Evolutionary conservation across 2,329 filamentous ascomycete species (phyloP).

Genomic region (Fusarium torulosum): DNA sequence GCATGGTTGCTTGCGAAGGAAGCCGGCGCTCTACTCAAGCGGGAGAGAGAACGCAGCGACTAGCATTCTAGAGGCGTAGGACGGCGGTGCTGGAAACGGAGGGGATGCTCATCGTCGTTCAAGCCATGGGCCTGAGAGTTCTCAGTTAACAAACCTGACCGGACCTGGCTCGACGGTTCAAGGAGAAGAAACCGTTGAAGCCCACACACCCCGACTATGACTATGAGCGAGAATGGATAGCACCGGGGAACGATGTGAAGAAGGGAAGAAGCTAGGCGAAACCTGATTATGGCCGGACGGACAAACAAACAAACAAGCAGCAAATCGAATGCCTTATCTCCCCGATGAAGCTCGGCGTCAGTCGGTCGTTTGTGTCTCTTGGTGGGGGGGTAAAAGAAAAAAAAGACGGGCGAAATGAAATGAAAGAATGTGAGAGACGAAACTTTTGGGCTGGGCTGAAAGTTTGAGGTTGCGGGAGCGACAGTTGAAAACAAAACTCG

Average conservation of each 20-base stretch:
- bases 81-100: constrained; percentile 47
- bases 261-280: constrained; percentile 40
- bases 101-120: constrained; percentile 50
- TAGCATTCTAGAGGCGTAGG: constrained; percentile 53
- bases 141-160: constrained; percentile 28
- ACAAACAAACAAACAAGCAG: constrained; percentile 25
- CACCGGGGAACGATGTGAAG: constrained; percentile 28
- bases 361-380: constrained; percentile 31
- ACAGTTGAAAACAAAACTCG: constrained; percentile 25
- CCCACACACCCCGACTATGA: constrained; percentile 32
- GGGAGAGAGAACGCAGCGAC: constrained; percentile 52
- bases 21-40: constrained; percentile 55
- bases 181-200: constrained; percentile 33
- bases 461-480: constrained; percentile 32
- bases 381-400: background rate
- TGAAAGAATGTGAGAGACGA: constrained; percentile 20
- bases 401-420: constrained; percentile 5
- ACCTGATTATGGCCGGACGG: constrained; percentile 34
- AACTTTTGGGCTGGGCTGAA: constrained; percentile 19
- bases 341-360: constrained; percentile 26
- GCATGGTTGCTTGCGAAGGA: constrained; percentile 61
- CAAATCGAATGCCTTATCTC: constrained; percentile 21
- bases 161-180: constrained; percentile 8
- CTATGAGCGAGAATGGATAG: constrained; percentile 28
- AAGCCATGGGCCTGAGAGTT: constrained; percentile 45